These are phyloP conservation scores for Thelephora terrestris DNA, from an alignment of 1,284 basidiomycete genomes.

Conservation along the genomic window DNA sequence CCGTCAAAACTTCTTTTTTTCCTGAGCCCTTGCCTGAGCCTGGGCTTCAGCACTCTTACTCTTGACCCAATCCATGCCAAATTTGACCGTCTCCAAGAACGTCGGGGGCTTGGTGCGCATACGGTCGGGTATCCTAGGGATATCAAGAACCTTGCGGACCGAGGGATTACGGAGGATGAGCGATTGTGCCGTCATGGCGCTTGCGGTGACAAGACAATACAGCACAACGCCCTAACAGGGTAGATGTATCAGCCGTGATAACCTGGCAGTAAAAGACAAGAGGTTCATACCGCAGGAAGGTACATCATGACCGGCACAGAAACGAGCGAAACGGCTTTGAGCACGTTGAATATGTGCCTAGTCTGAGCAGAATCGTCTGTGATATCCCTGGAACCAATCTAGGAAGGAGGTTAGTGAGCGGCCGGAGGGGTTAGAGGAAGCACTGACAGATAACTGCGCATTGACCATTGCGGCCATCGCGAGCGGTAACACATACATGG, in stretches of 20 bases:
- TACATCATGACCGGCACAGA: conserved; percentile 52
- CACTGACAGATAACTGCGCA: conserved; percentile 57
- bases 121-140: conserved; percentile 32
- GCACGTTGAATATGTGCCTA: conserved; percentile 64
- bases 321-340: conserved; percentile 52
- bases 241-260: conserved; percentile 1
- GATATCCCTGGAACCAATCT: conserved; percentile 53
- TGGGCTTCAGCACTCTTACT: conserved; percentile 16
- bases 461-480: conserved; percentile 57
- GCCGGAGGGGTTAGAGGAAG: background rate
- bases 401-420: conserved; percentile 4
- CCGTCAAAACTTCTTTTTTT: conserved; percentile 4
- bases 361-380: conserved; percentile 36
- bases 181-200: conserved; percentile 36
- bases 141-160: conserved; percentile 35
- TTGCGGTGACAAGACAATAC: conserved; percentile 43
- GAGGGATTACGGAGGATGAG: conserved; percentile 34
- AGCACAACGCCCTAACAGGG: conserved; percentile 48
- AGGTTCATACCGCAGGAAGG: conserved; percentile 42
- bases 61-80: conserved; percentile 20
- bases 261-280: conserved; percentile 6
- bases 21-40: conserved; percentile 6
- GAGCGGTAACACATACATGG: conserved; percentile 71
- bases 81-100: conserved; percentile 21
- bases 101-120: conserved; percentile 15